Base-by-base conservation (phyloP, 495 filamentous ascomycete genomes). In the Thozetella sp. region DNA sequence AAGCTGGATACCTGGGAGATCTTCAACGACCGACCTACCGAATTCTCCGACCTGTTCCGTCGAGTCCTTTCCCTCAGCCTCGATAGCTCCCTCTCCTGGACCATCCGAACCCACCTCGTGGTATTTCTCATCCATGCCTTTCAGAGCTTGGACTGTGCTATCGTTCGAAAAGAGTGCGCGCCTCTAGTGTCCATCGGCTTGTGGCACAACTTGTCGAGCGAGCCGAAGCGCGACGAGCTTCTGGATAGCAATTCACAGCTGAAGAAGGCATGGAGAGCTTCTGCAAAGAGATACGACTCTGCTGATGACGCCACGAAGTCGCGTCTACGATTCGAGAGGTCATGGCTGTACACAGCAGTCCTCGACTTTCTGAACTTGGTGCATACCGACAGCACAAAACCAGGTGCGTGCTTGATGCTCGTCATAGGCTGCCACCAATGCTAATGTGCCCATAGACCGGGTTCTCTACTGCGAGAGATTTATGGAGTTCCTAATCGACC, bases 161-260 rank as follows among this genome's bases (percentile, higher is more conserved):
- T 97, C 53, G 90, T 98, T 25, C 85, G 95, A 51, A 98, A 96
- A 68, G 94, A 99, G 78, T 97, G 94, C 75, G 96, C 93, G 45
- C 91, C 95, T 12, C 79, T 99, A 40, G 94, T 99, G 45, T 93
- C 92, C 0, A 96, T 99, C 63, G 90, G 91, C 1, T 91, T 96
- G 65, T 98, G 95, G 95, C 91, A 97, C 64, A 94, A 96, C 65
- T 75, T 99, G 25, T 90, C 90, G 22, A 91, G 83, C 59, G 83
- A 86, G 20, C 76, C 81, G 25, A 84, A 86, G 43, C 82, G 91
- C 59, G 88, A 93, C 54, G 76, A 72, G 46, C 82, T 86, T 37
- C 80, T 98, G 52, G 84, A 89, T 30, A 87, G 90, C 60, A 83
- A 85, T 30, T 71, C 84, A 4, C 86, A 89, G 48, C 75, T 93